Conservation (phyloP, 2,329 filamentous ascomycete genomes). For the Davidsoniella eucalypti region DNA sequence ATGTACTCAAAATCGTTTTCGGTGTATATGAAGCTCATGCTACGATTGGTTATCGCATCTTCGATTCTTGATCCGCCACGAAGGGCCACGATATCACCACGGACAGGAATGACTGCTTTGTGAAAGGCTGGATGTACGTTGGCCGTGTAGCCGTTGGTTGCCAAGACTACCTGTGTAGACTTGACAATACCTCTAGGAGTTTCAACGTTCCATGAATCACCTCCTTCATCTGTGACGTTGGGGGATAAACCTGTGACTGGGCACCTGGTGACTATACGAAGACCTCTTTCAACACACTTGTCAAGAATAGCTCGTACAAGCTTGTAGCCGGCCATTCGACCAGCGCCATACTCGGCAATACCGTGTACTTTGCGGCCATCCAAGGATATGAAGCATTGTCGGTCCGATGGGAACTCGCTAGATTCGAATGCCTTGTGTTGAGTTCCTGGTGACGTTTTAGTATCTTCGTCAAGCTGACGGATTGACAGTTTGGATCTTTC, state of each 20-base stretch:
- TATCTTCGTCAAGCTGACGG: constrained; percentile 2
- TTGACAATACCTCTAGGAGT: constrained; percentile 16
- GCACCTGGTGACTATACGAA: constrained; percentile 6
- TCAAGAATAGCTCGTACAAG: constrained; percentile 9
- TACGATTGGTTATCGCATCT: constrained; percentile 25
- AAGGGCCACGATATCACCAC: constrained; percentile 12
- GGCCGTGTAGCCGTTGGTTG: constrained; percentile 19
- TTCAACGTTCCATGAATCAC: constrained; percentile 9
- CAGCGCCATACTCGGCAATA: constrained; percentile 9
- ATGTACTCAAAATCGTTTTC: constrained; percentile 48
- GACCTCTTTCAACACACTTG: constrained; percentile 7
- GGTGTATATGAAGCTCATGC: constrained; percentile 38
- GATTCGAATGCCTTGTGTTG: neutral
- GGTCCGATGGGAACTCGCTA: neutral
- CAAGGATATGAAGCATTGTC: constrained; percentile 2
- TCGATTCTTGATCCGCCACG: neutral
- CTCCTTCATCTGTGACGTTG: neutral
- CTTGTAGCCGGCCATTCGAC: constrained; percentile 10
- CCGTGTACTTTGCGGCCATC: constrained; percentile 4
- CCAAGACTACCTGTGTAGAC: constrained; percentile 16
- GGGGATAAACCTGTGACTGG: constrained; percentile 5
- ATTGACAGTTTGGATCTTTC: constrained; percentile 5
- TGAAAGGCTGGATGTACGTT: constrained; percentile 11
- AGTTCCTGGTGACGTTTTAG: neutral
- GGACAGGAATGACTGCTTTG: constrained; percentile 15